These are phyloP conservation scores for Dioscorea dumetorum DNA, from an alignment of 106 monocot genomes.

Conservation along the genomic window DNA sequence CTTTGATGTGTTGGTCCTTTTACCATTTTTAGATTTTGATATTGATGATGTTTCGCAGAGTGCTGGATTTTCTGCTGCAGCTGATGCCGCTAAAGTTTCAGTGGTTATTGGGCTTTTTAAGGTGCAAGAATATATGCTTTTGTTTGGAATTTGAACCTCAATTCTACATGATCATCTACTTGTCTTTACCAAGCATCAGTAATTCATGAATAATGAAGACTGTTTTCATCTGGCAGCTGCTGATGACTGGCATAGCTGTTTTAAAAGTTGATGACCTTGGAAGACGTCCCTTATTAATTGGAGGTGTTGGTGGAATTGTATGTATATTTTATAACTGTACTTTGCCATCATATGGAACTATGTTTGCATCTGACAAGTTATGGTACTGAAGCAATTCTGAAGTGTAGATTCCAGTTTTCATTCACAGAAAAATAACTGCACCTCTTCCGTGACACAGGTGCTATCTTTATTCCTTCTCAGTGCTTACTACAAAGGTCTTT, in stretches of 20 bases:
- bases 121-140: slow-evolving; percentile 24
- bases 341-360: background rate
- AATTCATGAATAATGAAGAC: too few relatives aligned
- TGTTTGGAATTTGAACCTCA: background rate
- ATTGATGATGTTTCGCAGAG: slow-evolving; percentile 34
- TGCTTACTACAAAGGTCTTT: slow-evolving; percentile 86
- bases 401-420: background rate
- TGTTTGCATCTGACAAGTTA: background rate
- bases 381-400: too few relatives aligned
- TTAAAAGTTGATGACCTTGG: slow-evolving; percentile 89
- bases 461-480: slow-evolving; percentile 85
- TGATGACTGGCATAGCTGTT: slow-evolving; percentile 97
- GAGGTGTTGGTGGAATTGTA: slow-evolving; percentile 94
- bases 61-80: slow-evolving; percentile 95
- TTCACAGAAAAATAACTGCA: background rate
- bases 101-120: slow-evolving; percentile 89
- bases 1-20: too few relatives aligned
- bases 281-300: slow-evolving; percentile 75
- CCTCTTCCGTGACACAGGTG: slow-evolving; percentile 41
- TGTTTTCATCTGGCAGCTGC: slow-evolving; percentile 41
- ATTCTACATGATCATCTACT: too few relatives aligned
- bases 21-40: background rate
- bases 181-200: too few relatives aligned
- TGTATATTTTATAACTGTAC: slow-evolving; percentile 7
- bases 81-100: slow-evolving; percentile 93